Percentiles rank a stretch among this genome's conserved stretches.
Conservation (phyloP, 805 yeast genomes). For the Candida methanosorbosa region DNA sequence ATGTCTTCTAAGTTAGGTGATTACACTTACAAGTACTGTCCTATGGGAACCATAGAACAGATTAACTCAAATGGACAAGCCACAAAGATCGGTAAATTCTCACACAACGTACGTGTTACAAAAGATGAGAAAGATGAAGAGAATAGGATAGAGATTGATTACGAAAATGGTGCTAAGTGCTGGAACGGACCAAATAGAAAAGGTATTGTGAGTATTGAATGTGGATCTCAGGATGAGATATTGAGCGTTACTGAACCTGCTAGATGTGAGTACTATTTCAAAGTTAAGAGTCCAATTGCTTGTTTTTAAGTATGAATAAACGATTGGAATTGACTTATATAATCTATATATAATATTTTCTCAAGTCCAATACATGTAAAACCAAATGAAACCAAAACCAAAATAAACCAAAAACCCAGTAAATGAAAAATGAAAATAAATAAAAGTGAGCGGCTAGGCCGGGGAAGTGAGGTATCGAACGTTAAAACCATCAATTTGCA, state of each 20-base stretch:
- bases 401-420: too few species aligned
- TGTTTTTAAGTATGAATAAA: constrained; percentile 20
- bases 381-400: too few species aligned
- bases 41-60: constrained; percentile 50
- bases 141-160: constrained; percentile 22
- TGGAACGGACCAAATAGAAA: constrained; percentile 92
- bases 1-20: constrained; percentile 50
- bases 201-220: constrained; percentile 52
- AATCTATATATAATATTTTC: background rate
- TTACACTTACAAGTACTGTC: constrained; percentile 58
- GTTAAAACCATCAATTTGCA: too few species aligned
- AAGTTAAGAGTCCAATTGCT: constrained; percentile 36
- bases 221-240: constrained; percentile 53
- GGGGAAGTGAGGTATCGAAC: too few species aligned
- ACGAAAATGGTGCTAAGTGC: constrained; percentile 63
- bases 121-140: constrained; percentile 5
- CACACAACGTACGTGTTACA: constrained; percentile 3
- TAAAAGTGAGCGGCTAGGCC: too few species aligned
- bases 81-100: constrained; percentile 42
- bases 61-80: constrained; percentile 34
- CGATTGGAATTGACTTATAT: background rate
- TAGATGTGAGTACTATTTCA: constrained; percentile 69
- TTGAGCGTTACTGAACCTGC: constrained; percentile 80
- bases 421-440: too few species aligned
- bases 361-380: background rate